phyloP scores from a whole-genome alignment of 306 rosid genomes.

The Carpinus viminea region DNA sequence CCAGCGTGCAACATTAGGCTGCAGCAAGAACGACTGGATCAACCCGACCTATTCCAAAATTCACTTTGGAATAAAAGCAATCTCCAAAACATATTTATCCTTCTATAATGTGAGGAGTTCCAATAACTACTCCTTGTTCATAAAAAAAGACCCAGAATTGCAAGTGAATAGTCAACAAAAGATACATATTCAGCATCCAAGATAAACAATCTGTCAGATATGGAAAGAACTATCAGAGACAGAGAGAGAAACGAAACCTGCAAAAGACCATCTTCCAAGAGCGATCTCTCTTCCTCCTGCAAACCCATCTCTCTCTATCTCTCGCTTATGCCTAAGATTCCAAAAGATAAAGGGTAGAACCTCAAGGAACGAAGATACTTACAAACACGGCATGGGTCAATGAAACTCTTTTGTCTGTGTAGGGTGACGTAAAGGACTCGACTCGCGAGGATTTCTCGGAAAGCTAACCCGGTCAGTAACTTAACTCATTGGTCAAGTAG shows the following conservation, averaged over 20 bases:
- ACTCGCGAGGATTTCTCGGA: too few species aligned
- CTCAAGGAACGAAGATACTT: not conserved
- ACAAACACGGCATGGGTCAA: not conserved
- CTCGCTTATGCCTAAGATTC: not conserved
- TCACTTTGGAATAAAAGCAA: not conserved
- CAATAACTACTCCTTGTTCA: not conserved
- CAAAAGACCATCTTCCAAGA: slow-evolving; percentile 47
- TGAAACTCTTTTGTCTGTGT: not conserved
- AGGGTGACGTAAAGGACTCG: too few species aligned
- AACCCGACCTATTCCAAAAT: not conserved
- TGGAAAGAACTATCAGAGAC: not conserved
- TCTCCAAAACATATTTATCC: not conserved
- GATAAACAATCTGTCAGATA: not conserved
- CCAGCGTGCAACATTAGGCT: not conserved
- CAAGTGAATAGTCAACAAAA: not conserved
- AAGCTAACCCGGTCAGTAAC: too few species aligned
- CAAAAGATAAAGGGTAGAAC: not conserved
- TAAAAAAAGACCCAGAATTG: not conserved
- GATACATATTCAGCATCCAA: not conserved
- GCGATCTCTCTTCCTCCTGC: slow-evolving; percentile 40
- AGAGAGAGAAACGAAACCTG: slow-evolving; percentile 35
- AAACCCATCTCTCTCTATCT: slow-evolving; percentile 39
- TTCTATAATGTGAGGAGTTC: not conserved
- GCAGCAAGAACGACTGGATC: not conserved
- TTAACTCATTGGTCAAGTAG: too few species aligned